These are phyloP conservation scores for Rhizophagus prolifer DNA, from an alignment of 192 early-diverging fungal species.

Conservation along the genomic window DNA sequence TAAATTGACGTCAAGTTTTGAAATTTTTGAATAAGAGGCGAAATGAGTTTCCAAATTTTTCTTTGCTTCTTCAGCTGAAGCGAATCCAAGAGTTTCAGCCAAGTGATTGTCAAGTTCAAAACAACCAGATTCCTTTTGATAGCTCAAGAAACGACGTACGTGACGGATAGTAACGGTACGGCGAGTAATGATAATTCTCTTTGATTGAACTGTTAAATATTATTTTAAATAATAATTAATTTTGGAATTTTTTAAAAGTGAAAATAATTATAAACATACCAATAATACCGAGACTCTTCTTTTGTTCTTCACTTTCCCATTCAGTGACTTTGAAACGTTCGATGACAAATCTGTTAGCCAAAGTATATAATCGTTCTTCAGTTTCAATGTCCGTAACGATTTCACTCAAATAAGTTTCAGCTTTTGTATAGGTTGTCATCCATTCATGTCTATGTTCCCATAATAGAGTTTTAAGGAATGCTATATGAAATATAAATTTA, in stretches of 20 bases:
- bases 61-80: slow-evolving; percentile 17
- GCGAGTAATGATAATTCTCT: slow-evolving; percentile 6
- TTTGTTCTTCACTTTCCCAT: slow-evolving; percentile 22
- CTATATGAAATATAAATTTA: not conserved
- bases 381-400: slow-evolving; percentile 1
- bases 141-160: slow-evolving; percentile 20
- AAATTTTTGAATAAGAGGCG: slow-evolving; percentile 1
- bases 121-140: slow-evolving; percentile 13
- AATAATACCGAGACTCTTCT: not conserved
- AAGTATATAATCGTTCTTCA: slow-evolving; percentile 19
- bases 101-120: slow-evolving; percentile 12
- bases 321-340: slow-evolving; percentile 15
- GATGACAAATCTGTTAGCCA: slow-evolving; percentile 7
- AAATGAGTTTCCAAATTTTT: slow-evolving; percentile 4
- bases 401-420: slow-evolving; percentile 18
- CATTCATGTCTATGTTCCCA: slow-evolving; percentile 17
- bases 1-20: slow-evolving; percentile 2
- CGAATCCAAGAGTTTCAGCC: slow-evolving; percentile 14
- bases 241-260: too few species aligned
- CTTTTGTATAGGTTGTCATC: not conserved
- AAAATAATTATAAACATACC: not conserved
- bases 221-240: too few species aligned
- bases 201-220: not conserved
- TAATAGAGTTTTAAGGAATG: slow-evolving; percentile 22
- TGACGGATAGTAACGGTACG: not conserved